Percentiles rank a stretch among this genome's conserved stretches.
These are phyloP conservation scores for Dothistroma pini DNA, from an alignment of 2,329 filamentous ascomycete species.

Conservation along the genomic window DNA sequence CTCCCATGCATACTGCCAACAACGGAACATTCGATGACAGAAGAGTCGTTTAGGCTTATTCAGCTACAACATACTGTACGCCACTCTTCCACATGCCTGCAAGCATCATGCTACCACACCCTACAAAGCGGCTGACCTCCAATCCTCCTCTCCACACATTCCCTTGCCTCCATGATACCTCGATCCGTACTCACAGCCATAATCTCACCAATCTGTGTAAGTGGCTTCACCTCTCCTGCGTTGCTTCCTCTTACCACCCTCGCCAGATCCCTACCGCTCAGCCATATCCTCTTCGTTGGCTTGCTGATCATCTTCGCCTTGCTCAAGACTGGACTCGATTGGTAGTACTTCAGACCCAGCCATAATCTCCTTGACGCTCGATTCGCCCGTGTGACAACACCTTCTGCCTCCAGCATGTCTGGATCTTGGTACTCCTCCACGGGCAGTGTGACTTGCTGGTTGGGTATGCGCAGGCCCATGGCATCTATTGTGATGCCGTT, in stretches of 20 bases:
- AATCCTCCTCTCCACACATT: slow-evolving; percentile 74
- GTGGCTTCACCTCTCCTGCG: slow-evolving; percentile 63
- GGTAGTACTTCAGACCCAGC: slow-evolving; percentile 88
- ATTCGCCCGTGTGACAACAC: slow-evolving; percentile 50
- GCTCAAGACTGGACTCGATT: slow-evolving; percentile 72
- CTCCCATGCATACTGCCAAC: background rate
- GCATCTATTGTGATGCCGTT: slow-evolving; percentile 31
- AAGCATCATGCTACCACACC: slow-evolving; percentile 45
- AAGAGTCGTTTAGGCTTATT: background rate
- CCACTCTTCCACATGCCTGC: background rate
- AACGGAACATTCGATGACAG: background rate
- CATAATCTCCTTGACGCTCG: slow-evolving; percentile 73
- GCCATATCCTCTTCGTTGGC: slow-evolving; percentile 67
- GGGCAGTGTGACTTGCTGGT: slow-evolving; percentile 29
- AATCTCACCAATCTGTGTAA: slow-evolving; percentile 74
- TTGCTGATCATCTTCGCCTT: slow-evolving; percentile 66
- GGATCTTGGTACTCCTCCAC: slow-evolving; percentile 27
- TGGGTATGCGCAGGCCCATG: slow-evolving; percentile 31
- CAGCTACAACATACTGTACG: background rate
- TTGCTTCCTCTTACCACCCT: slow-evolving; percentile 66
- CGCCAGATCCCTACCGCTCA: slow-evolving; percentile 60
- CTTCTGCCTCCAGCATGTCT: slow-evolving; percentile 29
- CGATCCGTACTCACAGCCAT: slow-evolving; percentile 73
- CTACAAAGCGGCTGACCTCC: slow-evolving; percentile 79
- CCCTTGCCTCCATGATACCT: slow-evolving; percentile 75